phyloP scores from a whole-genome alignment of 345 rosid genomes.

The Streptanthus diversifolius region DNA sequence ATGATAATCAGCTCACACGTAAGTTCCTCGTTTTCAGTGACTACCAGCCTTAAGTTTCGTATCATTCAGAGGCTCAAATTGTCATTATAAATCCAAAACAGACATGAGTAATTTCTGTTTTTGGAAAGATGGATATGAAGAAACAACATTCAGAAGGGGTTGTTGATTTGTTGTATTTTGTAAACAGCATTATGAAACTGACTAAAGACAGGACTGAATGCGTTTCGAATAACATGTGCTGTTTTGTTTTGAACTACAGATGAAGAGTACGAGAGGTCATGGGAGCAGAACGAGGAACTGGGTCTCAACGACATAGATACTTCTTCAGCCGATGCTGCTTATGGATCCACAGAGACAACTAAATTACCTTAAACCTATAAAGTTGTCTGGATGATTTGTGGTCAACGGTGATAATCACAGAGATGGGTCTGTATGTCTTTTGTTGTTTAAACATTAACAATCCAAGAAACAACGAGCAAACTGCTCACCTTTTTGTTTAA shows the following conservation, averaged over 20 bases:
- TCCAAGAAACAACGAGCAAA: not conserved
- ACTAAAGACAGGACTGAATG: not conserved
- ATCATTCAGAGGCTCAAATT: not conserved
- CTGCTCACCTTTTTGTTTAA: not conserved
- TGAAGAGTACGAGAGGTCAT: slow-evolving; percentile 81
- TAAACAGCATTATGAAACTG: not conserved
- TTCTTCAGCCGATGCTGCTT: slow-evolving; percentile 81
- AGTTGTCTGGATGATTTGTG: not conserved
- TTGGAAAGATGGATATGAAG: not conserved
- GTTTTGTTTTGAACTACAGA: slow-evolving; percentile 37
- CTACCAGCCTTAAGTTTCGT: not conserved
- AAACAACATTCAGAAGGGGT: not conserved
- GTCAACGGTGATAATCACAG: not conserved
- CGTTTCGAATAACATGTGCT: not conserved
- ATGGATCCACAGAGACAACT: slow-evolving; percentile 29
- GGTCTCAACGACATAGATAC: slow-evolving; percentile 92
- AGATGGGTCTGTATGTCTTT: not conserved
- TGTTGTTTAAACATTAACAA: slow-evolving; percentile 7
- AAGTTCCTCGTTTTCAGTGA: slow-evolving; percentile 37
- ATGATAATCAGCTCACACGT: slow-evolving; percentile 79
- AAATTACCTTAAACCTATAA: not conserved
- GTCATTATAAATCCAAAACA: not conserved
- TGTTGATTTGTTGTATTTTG: not conserved
- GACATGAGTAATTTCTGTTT: too few relatives aligned
- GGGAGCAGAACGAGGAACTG: slow-evolving; percentile 94